A percentile compares a stretch with the other conserved stretches of the same genome.
These are phyloP conservation scores for Penicillium sp. DNA, from an alignment of 2,329 filamentous ascomycete genomes.

Conservation along the genomic window DNA sequence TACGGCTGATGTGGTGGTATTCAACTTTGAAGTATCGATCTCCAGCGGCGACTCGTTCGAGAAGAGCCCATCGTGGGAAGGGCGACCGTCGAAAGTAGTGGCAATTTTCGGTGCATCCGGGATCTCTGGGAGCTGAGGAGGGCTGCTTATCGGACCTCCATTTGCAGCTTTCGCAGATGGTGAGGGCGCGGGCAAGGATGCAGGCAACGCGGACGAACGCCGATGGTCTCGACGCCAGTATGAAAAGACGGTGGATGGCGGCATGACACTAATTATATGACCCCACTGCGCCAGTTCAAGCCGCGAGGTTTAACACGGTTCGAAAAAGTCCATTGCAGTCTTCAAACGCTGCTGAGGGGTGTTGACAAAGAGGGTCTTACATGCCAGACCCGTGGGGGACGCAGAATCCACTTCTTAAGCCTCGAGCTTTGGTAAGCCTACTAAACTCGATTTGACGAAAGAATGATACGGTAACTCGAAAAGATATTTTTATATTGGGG, in stretches of 20 bases:
- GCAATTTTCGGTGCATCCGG: constrained; percentile 29
- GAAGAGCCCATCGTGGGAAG: constrained; percentile 23
- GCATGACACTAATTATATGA: constrained; percentile 27
- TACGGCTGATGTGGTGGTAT: constrained; percentile 23
- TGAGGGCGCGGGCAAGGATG: constrained; percentile 23
- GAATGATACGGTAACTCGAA: neutral
- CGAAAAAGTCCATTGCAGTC: constrained; percentile 21
- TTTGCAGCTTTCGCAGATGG: constrained; percentile 21
- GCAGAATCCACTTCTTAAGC: constrained; percentile 9
- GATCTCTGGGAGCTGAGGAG: constrained; percentile 37
- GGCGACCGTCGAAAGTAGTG: constrained; percentile 28
- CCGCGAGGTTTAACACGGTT: constrained; percentile 8
- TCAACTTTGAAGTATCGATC: constrained; percentile 26
- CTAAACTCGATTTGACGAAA: neutral
- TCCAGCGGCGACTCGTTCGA: constrained; percentile 26
- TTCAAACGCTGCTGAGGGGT: constrained; percentile 12
- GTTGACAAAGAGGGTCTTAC: constrained; percentile 20
- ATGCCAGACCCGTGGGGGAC: constrained; percentile 23
- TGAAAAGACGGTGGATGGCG: constrained; percentile 41
- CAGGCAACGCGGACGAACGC: constrained; percentile 34
- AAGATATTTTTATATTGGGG: neutral
- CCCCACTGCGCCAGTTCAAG: constrained; percentile 18
- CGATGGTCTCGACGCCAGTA: constrained; percentile 44
- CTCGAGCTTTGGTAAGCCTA: neutral
- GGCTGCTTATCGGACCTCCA: constrained; percentile 24